Evolutionary conservation across 75 land plant species (phyloP).

Genomic region (Selaginella moellendorffii): DNA sequence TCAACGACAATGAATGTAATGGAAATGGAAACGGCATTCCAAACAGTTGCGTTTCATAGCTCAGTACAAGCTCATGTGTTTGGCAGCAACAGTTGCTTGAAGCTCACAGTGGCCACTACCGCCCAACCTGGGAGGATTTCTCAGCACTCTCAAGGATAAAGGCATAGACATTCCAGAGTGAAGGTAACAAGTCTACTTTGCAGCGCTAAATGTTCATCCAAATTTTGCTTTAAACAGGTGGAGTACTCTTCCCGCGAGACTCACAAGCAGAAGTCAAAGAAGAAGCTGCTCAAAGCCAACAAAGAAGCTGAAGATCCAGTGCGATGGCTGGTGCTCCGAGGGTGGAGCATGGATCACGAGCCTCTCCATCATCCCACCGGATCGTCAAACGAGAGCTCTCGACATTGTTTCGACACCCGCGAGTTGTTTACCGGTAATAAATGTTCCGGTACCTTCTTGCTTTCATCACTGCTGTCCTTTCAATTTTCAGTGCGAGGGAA

Average conservation of each 20-base stretch:
- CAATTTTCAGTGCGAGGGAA: too few species aligned
- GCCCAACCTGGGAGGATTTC: conserved; percentile 51
- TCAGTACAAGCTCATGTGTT: background rate
- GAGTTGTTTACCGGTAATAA: background rate
- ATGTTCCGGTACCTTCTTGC: too few species aligned
- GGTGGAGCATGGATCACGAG: background rate
- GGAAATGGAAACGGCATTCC: too few species aligned
- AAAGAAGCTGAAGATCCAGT: background rate
- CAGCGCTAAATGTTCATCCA: background rate
- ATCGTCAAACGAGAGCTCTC: background rate
- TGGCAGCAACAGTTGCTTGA: conserved; percentile 26
- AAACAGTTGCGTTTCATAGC: background rate
- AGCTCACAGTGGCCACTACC: conserved; percentile 83
- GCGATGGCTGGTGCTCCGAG: background rate
- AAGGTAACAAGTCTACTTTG: conserved; percentile 26
- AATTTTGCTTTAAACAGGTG: background rate
- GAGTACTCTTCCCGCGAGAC: background rate
- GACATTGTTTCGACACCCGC: background rate
- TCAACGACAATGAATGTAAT: too few species aligned
- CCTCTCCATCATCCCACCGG: background rate
- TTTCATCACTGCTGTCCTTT: too few species aligned
- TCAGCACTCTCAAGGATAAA: conserved; percentile 32
- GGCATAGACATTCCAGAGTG: conserved; percentile 47
- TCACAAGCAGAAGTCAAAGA: background rate
- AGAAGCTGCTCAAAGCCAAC: background rate